Percentiles rank a stretch among this genome's conserved stretches.
Conservation (phyloP, 78 protist species). For the slime mould (Dictyostelium discoideum) region DNA sequence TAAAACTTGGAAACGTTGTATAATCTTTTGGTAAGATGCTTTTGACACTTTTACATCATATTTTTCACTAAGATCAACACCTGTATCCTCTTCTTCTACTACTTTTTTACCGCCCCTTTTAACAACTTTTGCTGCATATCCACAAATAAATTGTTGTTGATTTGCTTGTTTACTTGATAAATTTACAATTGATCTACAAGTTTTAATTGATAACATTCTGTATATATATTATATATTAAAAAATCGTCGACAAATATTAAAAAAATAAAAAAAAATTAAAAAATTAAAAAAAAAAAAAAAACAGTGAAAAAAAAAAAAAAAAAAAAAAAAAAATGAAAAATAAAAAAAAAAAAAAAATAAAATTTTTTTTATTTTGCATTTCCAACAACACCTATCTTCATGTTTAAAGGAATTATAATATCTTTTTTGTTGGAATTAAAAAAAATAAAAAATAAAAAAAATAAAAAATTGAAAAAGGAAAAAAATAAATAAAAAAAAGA, state of each 20-base stretch:
- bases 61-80: not conserved
- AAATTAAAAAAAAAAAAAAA: too few relatives aligned
- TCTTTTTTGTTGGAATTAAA: too few relatives aligned
- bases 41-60: slow-evolving; percentile 21
- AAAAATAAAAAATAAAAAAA: too few relatives aligned
- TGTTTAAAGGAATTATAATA: too few relatives aligned
- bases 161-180: not conserved
- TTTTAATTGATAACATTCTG: not conserved
- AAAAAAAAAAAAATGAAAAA: too few relatives aligned
- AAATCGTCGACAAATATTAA: not conserved
- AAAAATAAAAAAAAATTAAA: too few relatives aligned
- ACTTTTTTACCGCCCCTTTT: not conserved
- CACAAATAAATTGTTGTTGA: not conserved
- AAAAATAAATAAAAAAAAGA: too few relatives aligned
- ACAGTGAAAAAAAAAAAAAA: too few relatives aligned
- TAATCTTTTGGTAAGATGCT: slow-evolving; percentile 18
- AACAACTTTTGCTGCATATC: not conserved
- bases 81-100: not conserved
- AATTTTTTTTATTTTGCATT: too few relatives aligned
- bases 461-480: too few relatives aligned
- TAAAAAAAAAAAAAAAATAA: too few relatives aligned
- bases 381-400: too few relatives aligned
- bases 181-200: not conserved
- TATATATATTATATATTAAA: not conserved
- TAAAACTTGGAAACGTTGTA: slow-evolving; percentile 18